phyloP scores from a whole-genome alignment of 345 rosid genomes.

The Lumnitzera racemosa region DNA sequence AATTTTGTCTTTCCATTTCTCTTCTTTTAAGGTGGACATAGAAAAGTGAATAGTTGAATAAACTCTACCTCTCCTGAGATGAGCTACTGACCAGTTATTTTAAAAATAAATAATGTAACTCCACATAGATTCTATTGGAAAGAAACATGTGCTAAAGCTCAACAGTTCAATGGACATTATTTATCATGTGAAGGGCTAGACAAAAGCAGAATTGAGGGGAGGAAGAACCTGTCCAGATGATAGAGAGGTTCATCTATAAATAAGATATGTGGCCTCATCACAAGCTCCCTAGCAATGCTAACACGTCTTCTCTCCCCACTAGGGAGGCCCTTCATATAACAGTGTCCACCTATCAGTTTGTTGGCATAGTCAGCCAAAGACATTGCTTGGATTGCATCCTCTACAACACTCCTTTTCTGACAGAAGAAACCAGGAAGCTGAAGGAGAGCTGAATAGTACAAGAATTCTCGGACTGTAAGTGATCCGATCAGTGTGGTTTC shows the following conservation, averaged over 20 bases:
- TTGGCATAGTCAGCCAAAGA: constrained; percentile 85
- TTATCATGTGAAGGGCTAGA: not conserved
- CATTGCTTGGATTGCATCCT: constrained; percentile 98
- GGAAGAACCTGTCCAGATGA: constrained; percentile 78
- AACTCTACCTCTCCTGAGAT: no score
- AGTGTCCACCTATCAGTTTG: constrained; percentile 94
- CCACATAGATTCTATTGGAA: no score
- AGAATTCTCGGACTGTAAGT: constrained; percentile 84
- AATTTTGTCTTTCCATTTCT: no score
- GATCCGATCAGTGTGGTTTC: constrained; percentile 76
- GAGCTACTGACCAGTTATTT: no score
- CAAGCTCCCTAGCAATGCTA: constrained; percentile 96
- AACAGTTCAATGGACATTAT: not conserved
- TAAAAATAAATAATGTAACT: no score
- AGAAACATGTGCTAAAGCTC: no score
- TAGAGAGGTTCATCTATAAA: constrained; percentile 98
- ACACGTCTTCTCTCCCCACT: constrained; percentile 96
- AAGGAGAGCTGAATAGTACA: constrained; percentile 92
- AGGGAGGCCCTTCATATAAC: constrained; percentile 89
- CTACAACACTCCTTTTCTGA: constrained; percentile 83
- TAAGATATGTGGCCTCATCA: constrained; percentile 84
- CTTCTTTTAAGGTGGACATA: no score
- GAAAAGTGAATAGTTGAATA: no score
- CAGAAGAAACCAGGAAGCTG: constrained; percentile 95
- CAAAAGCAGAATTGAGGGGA: not conserved